Evolutionary conservation across 73 alveolate species (phyloP).

Genomic region (Stentor coeruleus): DNA sequence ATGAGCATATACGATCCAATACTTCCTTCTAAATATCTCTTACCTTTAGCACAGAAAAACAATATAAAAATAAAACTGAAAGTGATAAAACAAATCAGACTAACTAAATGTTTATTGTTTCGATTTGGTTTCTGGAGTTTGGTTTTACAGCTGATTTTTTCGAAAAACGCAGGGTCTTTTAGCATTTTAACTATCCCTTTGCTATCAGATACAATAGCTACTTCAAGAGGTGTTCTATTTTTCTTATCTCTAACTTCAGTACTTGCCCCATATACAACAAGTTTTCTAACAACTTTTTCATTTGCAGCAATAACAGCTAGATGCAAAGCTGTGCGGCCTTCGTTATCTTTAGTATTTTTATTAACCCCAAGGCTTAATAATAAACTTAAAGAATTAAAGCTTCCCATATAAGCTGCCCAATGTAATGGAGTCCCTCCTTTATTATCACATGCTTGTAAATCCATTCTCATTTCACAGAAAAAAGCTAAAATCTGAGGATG

Average conservation of each 20-base stretch:
- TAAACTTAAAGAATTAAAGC: conserved; percentile 57
- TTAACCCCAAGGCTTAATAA: conserved; percentile 62
- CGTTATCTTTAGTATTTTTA: conserved; percentile 53
- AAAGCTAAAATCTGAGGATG: neutral
- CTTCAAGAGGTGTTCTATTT: conserved; percentile 65
- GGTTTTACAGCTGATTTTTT: neutral
- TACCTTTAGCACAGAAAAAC: neutral
- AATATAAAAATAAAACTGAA: neutral
- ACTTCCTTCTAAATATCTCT: neutral
- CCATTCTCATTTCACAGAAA: conserved; percentile 43
- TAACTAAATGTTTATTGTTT: neutral
- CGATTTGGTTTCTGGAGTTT: neutral
- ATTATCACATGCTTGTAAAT: conserved; percentile 55
- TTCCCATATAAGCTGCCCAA: conserved; percentile 84
- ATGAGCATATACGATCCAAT: neutral
- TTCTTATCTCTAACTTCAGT: conserved; percentile 57
- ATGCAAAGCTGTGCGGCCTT: conserved; percentile 84
- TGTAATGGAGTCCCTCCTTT: conserved; percentile 76
- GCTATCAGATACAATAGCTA: conserved; percentile 38
- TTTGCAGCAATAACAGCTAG: conserved; percentile 59
- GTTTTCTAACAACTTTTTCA: conserved; percentile 59
- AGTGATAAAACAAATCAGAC: neutral
- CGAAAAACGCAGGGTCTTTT: neutral
- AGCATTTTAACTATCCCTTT: conserved; percentile 12
- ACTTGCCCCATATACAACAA: conserved; percentile 74